A percentile compares a stretch with the other conserved stretches of the same genome.
These are phyloP conservation scores for Hypoxylon sp. DNA, from an alignment of 2,329 filamentous ascomycete genomes.

Conservation along the genomic window DNA sequence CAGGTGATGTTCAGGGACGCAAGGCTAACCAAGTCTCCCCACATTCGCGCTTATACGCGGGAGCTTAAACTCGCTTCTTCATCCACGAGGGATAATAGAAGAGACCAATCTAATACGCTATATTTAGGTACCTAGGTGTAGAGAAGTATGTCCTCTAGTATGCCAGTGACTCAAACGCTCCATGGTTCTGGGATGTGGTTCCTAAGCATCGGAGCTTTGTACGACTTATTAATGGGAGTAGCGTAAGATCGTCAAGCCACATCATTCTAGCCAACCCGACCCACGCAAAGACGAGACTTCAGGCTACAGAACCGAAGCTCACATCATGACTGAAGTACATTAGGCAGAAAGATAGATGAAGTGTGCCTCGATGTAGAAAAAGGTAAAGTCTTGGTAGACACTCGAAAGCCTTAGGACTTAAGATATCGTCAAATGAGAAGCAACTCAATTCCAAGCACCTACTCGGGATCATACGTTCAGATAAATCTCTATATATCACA, in stretches of 20 bases:
- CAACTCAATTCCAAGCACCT: background rate
- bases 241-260: background rate
- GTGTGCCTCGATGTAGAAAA: background rate
- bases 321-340: no score
- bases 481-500: background rate
- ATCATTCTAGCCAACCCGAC: no score
- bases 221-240: background rate
- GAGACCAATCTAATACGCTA: background rate
- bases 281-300: no score
- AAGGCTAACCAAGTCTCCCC: background rate
- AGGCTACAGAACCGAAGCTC: no score
- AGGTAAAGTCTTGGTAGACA: background rate
- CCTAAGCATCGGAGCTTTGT: background rate
- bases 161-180: background rate
- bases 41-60: background rate
- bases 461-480: background rate
- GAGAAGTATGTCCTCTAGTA: background rate
- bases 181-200: background rate
- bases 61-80: background rate
- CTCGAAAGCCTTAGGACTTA: background rate
- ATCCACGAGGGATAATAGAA: constrained; percentile 8
- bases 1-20: background rate
- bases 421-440: background rate
- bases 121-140: background rate
- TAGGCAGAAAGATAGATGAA: background rate